Evolutionary conservation across 148 eudicot species (phyloP).

Genomic region (Rhododendron kiyosumense): DNA sequence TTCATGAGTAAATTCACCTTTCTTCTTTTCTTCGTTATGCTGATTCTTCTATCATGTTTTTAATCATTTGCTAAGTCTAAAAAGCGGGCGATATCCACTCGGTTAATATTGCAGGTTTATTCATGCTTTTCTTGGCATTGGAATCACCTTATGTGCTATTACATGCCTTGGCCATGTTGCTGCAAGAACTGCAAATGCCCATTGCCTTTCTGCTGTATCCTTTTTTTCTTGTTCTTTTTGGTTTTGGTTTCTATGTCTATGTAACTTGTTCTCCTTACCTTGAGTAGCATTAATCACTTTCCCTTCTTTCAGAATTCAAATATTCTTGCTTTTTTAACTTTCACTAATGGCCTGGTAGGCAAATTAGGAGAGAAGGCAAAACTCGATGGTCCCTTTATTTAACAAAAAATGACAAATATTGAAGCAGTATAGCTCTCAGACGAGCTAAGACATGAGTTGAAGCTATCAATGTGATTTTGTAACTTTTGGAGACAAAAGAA

Average conservation of each 20-base stretch:
- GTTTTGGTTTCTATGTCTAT: neutral
- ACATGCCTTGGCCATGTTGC: slow-evolving; percentile 46
- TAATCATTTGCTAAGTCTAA: neutral
- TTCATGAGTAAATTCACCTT: neutral
- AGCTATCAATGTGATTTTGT: neutral
- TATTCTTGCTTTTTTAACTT: neutral
- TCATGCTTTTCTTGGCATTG: slow-evolving; percentile 42
- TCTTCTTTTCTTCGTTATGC: neutral
- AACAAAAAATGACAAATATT: too few relatives aligned
- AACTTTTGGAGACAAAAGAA: too few relatives aligned
- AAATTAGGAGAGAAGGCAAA: neutral
- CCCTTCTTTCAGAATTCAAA: neutral
- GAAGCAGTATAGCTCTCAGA: neutral
- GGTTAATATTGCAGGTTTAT: slow-evolving; percentile 39
- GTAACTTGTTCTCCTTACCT: neutral
- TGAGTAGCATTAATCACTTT: neutral
- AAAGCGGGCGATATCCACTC: neutral
- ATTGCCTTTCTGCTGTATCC: slow-evolving; percentile 49
- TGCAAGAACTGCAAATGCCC: slow-evolving; percentile 23
- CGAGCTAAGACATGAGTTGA: neutral
- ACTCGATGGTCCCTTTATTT: too few relatives aligned
- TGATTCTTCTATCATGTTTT: neutral
- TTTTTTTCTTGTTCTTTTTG: neutral
- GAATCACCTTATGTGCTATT: slow-evolving; percentile 27
- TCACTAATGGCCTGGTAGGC: neutral